Percentiles rank a stretch among this genome's conserved stretches.
Conservation (phyloP, 2,329 filamentous ascomycete genomes). For the Laburnicola sp. region DNA sequence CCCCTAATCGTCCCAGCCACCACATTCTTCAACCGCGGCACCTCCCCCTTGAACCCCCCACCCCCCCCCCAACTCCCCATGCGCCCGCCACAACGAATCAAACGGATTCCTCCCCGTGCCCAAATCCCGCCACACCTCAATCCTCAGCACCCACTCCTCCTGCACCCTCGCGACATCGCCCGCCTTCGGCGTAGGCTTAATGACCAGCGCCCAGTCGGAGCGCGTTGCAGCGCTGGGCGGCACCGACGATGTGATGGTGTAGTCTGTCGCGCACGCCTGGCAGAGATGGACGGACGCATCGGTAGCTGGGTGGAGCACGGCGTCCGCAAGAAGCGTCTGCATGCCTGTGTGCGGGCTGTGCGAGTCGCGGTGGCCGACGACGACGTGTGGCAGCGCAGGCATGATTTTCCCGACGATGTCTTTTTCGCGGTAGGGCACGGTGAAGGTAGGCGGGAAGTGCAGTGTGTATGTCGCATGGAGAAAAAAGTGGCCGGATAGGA, state of each 20-base stretch:
- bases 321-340: slow-evolving; percentile 25
- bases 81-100: slow-evolving; percentile 30
- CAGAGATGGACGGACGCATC: no score
- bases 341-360: slow-evolving; percentile 29
- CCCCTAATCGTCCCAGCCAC: no score
- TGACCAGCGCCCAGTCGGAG: no score
- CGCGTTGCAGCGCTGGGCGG: no score
- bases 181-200: no score
- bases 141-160: no score
- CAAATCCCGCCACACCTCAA: slow-evolving; percentile 34
- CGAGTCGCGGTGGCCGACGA: slow-evolving; percentile 30
- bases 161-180: no score
- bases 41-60: no score
- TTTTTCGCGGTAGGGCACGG: neutral
- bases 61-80: slow-evolving; percentile 27
- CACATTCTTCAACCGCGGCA: no score
- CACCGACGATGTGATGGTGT: slow-evolving; percentile 19
- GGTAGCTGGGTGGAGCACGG: no score
- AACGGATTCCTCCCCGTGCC: slow-evolving; percentile 31
- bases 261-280: slow-evolving; percentile 32
- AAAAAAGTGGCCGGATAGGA: slow-evolving; percentile 20
- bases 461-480: slow-evolving; percentile 25
- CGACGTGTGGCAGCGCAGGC: slow-evolving; percentile 28
- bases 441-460: slow-evolving; percentile 17
- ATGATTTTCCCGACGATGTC: slow-evolving; percentile 19